Evolutionary conservation across 352 stramenopile species (phyloP).

Genomic region (Halophytophthora batemanensis): DNA sequence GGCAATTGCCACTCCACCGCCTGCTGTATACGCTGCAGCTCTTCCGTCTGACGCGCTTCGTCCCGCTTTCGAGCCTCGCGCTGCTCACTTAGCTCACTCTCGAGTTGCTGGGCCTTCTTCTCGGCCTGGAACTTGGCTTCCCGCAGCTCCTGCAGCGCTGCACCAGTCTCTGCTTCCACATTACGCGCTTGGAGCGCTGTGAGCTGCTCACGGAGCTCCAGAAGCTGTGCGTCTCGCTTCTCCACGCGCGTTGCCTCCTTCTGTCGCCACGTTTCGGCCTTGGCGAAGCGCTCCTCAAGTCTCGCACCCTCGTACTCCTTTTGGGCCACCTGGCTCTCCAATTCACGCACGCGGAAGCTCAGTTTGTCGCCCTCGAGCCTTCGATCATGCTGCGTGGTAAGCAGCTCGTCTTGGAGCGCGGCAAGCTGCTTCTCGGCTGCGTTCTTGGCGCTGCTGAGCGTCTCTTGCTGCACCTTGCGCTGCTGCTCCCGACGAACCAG

Average conservation of each 20-base stretch:
- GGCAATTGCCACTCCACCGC: conserved; percentile 44
- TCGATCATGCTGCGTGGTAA: conserved; percentile 24
- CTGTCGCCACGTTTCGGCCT: conserved; percentile 42
- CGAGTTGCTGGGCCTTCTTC: conserved; percentile 19
- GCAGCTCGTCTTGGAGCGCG: conserved; percentile 29
- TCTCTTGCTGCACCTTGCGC: conserved; percentile 36
- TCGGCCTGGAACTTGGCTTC: conserved; percentile 28
- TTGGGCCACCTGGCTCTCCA: conserved; percentile 44
- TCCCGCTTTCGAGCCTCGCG: conserved; percentile 26
- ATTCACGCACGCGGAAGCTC: conserved; percentile 37
- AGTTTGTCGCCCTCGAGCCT: conserved; percentile 45
- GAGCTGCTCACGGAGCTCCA: conserved; percentile 47
- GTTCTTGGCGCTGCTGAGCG: conserved; percentile 25
- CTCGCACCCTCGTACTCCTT: conserved; percentile 50
- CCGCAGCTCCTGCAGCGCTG: conserved; percentile 42
- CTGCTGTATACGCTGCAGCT: conserved; percentile 38
- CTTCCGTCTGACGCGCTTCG: conserved; percentile 30
- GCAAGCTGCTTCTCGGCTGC: conserved; percentile 33
- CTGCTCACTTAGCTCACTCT: conserved; percentile 32
- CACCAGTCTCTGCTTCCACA: conserved; percentile 40
- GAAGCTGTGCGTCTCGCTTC: conserved; percentile 41
- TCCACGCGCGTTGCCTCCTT: conserved; percentile 52
- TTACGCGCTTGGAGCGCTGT: conserved; percentile 37
- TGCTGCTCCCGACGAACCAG: conserved; percentile 44
- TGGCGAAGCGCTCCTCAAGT: conserved; percentile 43